Evolutionary conservation across 352 stramenopile genomes (phyloP), one percentile per base, ranked within the genome.

Genomic region (Phytophthora sansomeana): DNA sequence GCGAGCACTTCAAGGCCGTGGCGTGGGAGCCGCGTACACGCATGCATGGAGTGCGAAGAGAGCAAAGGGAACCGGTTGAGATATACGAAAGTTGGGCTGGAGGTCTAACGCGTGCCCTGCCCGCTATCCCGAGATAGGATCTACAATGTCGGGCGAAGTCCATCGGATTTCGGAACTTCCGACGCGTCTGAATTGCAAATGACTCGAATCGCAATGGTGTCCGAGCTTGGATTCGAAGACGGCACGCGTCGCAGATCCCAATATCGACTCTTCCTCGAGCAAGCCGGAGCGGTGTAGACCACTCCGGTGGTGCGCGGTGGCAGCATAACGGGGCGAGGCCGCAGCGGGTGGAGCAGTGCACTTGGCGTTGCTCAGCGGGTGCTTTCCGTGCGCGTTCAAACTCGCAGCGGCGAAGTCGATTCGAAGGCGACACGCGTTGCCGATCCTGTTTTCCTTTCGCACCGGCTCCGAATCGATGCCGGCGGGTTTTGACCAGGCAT

Each of bases 51-150:
- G 39, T 58, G n/a, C 44, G 26, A 66, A 26, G 50, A 19, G 39
- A 47, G 17, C 39, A 46, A 46, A 46, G 17, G 33, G 33, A 39
- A 39, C 16, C 33, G 13, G 16, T 39, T 28, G 39, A 67, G 59
- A 55, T 61, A 55, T 61, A 67, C 59, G 50, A 41, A 55, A 26
- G n/a, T 21, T 59, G 36, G 57, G 33, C 42, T 13, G 30, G n/a
- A 44, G 43, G 30, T 47, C 26, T 17, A 21, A 39, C 58, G 35
- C 59, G 50, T n/a, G 21, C 3, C 21, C 21, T 28, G 59, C 53
- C 39, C 19, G n/a, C 44, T 63, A 70, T 70, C 62, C 41, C 56
- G 32, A 66, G 62, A 70, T 70, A 48, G 48, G 46, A 24, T 21
- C 7, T 14, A 4, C 4, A 58, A 60, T 17, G 29, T 54, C 51